Percentiles rank a stretch among this genome's conserved stretches.
These are phyloP conservation scores for Chaetothyriales sp. DNA, from an alignment of 2,329 filamentous ascomycete genomes.

Conservation along the genomic window DNA sequence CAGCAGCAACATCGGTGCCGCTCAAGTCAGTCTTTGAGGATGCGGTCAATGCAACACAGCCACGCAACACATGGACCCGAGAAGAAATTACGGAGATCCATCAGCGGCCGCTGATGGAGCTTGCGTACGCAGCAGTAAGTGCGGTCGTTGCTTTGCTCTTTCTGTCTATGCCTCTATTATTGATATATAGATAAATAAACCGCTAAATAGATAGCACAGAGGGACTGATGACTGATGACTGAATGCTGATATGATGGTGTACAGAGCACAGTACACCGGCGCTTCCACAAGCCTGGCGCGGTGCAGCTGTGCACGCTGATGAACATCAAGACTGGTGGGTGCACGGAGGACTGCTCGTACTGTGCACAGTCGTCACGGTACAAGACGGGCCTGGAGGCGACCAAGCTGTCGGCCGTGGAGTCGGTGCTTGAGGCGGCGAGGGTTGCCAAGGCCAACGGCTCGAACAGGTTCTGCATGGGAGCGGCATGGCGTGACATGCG, in stretches of 20 bases:
- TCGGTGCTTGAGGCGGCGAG: slow-evolving; percentile 65
- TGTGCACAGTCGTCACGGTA: slow-evolving; percentile 79
- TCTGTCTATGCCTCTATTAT: not conserved
- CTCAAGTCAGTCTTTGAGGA: slow-evolving; percentile 21
- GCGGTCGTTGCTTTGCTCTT: too few relatives aligned
- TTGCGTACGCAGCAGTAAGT: slow-evolving; percentile 56
- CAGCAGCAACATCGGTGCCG: not conserved
- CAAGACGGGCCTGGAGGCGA: slow-evolving; percentile 60
- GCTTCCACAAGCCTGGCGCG: slow-evolving; percentile 68
- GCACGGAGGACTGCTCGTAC: slow-evolving; percentile 85
- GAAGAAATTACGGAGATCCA: slow-evolving; percentile 73
- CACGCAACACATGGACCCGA: slow-evolving; percentile 63
- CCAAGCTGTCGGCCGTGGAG: slow-evolving; percentile 58
- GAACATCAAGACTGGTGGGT: slow-evolving; percentile 93
- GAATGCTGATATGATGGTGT: slow-evolving; percentile 1
- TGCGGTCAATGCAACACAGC: slow-evolving; percentile 45
- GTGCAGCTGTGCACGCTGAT: slow-evolving; percentile 89
- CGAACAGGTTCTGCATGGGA: slow-evolving; percentile 88
- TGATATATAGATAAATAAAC: not conserved
- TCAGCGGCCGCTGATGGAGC: slow-evolving; percentile 63
- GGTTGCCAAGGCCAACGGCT: slow-evolving; percentile 65
- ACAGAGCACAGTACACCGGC: slow-evolving; percentile 64
- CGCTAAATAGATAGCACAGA: not conserved
- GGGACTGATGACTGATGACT: too few relatives aligned
- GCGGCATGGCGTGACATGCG: slow-evolving; percentile 91